A percentile compares a stretch with the other conserved stretches of the same genome.
phyloP scores from a whole-genome alignment of 805 yeast species.

The Spathaspora hagerdaliae region DNA sequence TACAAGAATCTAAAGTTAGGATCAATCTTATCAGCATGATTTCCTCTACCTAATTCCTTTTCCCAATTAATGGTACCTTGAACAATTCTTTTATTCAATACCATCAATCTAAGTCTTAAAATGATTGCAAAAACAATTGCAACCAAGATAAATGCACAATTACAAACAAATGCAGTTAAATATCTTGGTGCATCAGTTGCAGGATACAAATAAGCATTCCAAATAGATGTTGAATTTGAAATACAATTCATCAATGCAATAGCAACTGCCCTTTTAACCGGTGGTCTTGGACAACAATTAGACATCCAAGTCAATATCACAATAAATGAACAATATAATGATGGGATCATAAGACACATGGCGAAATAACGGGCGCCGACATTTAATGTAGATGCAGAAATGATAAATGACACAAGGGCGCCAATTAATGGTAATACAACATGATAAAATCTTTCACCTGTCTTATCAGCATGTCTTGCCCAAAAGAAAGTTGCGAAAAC shows the following conservation, averaged over 20 bases:
- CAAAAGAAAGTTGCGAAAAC: slow-evolving; percentile 48
- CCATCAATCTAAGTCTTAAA: slow-evolving; percentile 33
- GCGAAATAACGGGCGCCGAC: slow-evolving; percentile 58
- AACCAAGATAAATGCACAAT: slow-evolving; percentile 42
- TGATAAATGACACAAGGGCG: slow-evolving; percentile 43
- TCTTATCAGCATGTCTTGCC: slow-evolving; percentile 54
- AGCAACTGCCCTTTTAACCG: slow-evolving; percentile 56
- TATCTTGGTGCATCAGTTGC: slow-evolving; percentile 42
- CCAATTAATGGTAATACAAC: slow-evolving; percentile 39
- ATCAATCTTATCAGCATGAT: slow-evolving; percentile 37
- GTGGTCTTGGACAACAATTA: slow-evolving; percentile 53
- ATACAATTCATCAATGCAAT: slow-evolving; percentile 54
- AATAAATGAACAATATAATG: slow-evolving; percentile 51
- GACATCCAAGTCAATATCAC: slow-evolving; percentile 54
- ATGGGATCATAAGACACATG: slow-evolving; percentile 57
- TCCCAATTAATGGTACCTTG: slow-evolving; percentile 49
- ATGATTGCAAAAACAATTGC: slow-evolving; percentile 37
- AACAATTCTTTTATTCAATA: slow-evolving; percentile 39
- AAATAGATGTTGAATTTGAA: slow-evolving; percentile 53
- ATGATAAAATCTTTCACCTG: slow-evolving; percentile 53
- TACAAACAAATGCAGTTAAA: slow-evolving; percentile 43
- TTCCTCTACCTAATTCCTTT: slow-evolving; percentile 43
- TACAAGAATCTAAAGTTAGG: slow-evolving; percentile 42
- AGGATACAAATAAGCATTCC: slow-evolving; percentile 53
- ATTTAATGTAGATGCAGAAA: slow-evolving; percentile 47